These are phyloP conservation scores for Schizonepeta tenuifolia DNA, from an alignment of 257 asterid species.

Conservation along the genomic window DNA sequence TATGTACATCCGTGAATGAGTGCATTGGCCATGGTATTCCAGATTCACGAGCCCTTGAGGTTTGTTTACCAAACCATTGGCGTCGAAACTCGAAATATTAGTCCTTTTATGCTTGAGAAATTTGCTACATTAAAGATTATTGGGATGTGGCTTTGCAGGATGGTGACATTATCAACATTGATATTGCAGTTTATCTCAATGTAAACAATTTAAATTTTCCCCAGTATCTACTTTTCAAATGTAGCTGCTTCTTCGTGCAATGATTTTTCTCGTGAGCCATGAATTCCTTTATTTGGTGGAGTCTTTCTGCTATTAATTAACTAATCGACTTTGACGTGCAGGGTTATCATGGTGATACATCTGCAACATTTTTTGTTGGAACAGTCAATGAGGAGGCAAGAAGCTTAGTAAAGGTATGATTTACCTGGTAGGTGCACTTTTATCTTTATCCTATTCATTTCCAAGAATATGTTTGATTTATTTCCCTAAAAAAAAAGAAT, in stretches of 20 bases:
- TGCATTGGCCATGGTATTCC: slow-evolving; percentile 99
- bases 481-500: background rate
- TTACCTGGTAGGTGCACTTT: slow-evolving; percentile 34
- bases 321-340: slow-evolving; percentile 38
- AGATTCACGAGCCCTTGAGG: slow-evolving; percentile 95
- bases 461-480: background rate
- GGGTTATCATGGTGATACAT: slow-evolving; percentile 99
- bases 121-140: slow-evolving; percentile 6
- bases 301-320: slow-evolving; percentile 26
- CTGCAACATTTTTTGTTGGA: slow-evolving; percentile 90
- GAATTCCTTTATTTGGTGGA: slow-evolving; percentile 25
- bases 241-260: slow-evolving; percentile 17
- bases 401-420: slow-evolving; percentile 81
- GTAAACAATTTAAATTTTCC: slow-evolving; percentile 50
- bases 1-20: slow-evolving; percentile 97
- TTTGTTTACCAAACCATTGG: slow-evolving; percentile 39
- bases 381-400: slow-evolving; percentile 78
- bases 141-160: slow-evolving; percentile 63
- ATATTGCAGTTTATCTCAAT: slow-evolving; percentile 92
- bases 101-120: slow-evolving; percentile 4
- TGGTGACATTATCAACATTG: slow-evolving; percentile 94
- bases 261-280: slow-evolving; percentile 17
- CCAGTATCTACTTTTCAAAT: background rate
- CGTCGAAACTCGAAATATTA: background rate
- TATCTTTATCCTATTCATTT: slow-evolving; percentile 17